Evolutionary conservation across 495 filamentous ascomycete species (phyloP).

Genomic region (Patellaria atrata): DNA sequence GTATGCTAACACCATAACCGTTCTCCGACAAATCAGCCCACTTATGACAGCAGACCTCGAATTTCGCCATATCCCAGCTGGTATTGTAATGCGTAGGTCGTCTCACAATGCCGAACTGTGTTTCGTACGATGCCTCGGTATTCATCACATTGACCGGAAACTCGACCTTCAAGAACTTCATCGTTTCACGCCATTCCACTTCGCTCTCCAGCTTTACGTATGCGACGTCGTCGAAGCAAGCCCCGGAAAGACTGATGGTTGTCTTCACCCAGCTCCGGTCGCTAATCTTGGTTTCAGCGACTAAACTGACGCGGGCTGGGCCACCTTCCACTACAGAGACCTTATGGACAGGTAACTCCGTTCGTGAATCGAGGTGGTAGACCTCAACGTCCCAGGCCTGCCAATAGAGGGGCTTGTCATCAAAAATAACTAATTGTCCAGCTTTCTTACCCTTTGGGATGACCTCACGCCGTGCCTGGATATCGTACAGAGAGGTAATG

Average conservation of each 20-base stretch:
- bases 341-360: slow-evolving; percentile 49
- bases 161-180: slow-evolving; percentile 98
- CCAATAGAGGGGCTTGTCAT: slow-evolving; percentile 97
- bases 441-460: slow-evolving; percentile 67
- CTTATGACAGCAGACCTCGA: slow-evolving; percentile 95
- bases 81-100: slow-evolving; percentile 95
- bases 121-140: slow-evolving; percentile 91
- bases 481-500: slow-evolving; percentile 73
- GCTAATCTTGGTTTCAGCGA: slow-evolving; percentile 73
- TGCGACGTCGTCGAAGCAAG: slow-evolving; percentile 45
- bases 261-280: slow-evolving; percentile 78
- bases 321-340: slow-evolving; percentile 60
- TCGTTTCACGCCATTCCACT: slow-evolving; percentile 85
- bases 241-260: slow-evolving; percentile 62
- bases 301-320: slow-evolving; percentile 59
- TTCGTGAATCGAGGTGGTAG: slow-evolving; percentile 77
- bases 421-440: slow-evolving; percentile 87
- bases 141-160: slow-evolving; percentile 89
- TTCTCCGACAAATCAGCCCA: slow-evolving; percentile 94
- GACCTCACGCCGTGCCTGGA: slow-evolving; percentile 53
- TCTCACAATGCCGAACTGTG: slow-evolving; percentile 75
- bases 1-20: slow-evolving; percentile 80
- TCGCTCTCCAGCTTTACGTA: slow-evolving; percentile 67
- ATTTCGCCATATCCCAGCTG: slow-evolving; percentile 98
- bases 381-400: slow-evolving; percentile 99